Percentiles rank a stretch among this genome's conserved stretches.
Evolutionary conservation across 768 basidiomycete genomes (phyloP).

Genomic region (Mycena latifolia): DNA sequence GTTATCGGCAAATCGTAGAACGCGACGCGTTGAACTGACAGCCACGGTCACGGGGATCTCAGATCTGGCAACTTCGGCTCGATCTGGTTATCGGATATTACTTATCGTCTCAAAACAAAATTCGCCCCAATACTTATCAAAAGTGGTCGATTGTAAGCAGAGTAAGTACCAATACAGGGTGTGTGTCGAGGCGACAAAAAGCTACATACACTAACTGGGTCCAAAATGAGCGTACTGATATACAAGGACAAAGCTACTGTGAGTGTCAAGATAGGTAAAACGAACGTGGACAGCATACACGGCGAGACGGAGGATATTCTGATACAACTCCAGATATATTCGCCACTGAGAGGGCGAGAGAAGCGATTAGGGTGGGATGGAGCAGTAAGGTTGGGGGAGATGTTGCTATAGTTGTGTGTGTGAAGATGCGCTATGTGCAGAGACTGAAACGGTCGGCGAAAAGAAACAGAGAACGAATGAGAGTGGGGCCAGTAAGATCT

Average conservation of each 20-base stretch:
- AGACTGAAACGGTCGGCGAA: conserved; percentile 9
- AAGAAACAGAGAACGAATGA: conserved; percentile 24
- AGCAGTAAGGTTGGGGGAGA: conserved; percentile 16
- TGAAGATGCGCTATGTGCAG: conserved; percentile 27
- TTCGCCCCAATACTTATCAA: no score
- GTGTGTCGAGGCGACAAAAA: conserved; percentile 34
- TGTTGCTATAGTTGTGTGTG: conserved; percentile 26
- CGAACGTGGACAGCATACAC: conserved; percentile 33
- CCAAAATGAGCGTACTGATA: conserved; percentile 31
- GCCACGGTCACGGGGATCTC: conserved; percentile 11
- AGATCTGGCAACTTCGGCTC: no score
- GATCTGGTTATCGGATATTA: no score
- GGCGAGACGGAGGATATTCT: conserved; percentile 22
- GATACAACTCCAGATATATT: conserved; percentile 34
- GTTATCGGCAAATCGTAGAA: background rate
- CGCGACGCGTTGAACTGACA: background rate
- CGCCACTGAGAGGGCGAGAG: conserved; percentile 19
- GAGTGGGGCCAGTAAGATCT: conserved; percentile 39
- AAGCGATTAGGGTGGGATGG: conserved; percentile 34
- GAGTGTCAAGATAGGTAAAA: conserved; percentile 30
- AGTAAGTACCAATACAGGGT: conserved; percentile 30
- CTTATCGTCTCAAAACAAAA: no score
- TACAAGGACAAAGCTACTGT: conserved; percentile 25
- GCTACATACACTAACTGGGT: conserved; percentile 31
- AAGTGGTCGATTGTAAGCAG: background rate